Conservation (phyloP, 1,284 basidiomycete genomes). For the Exobasidium cylindrosporum region DNA sequence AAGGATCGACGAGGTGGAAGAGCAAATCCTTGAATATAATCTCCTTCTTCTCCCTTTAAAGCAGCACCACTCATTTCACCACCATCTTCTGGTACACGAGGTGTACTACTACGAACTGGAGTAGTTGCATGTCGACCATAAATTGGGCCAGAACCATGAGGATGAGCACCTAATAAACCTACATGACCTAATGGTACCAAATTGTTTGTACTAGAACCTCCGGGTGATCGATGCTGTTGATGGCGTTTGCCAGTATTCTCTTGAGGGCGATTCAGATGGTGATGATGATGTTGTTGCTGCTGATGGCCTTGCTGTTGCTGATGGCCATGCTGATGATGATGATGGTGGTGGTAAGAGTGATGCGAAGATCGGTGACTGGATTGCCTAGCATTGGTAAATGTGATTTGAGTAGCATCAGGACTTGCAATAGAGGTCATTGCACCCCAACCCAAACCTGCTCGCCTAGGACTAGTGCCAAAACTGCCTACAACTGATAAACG, state of each 20-base stretch:
- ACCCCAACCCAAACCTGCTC: constrained; percentile 42
- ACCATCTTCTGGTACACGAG: constrained; percentile 44
- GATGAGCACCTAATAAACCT: constrained; percentile 25
- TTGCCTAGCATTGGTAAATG: not conserved
- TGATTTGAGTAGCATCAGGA: constrained; percentile 20
- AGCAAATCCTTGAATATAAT: constrained; percentile 7
- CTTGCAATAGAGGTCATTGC: constrained; percentile 36
- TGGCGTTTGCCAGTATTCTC: no score
- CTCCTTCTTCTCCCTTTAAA: constrained; percentile 18
- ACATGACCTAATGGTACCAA: constrained; percentile 16
- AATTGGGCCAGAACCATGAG: constrained; percentile 16
- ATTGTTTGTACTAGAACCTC: not conserved
- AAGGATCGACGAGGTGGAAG: constrained; percentile 6
- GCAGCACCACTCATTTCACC: constrained; percentile 38
- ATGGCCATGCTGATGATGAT: constrained; percentile 18
- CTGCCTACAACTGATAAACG: constrained; percentile 21
- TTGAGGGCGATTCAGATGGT: no score
- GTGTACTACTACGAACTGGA: constrained; percentile 33
- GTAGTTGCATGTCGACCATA: constrained; percentile 29
- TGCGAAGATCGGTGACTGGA: not conserved
- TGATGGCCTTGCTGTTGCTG: constrained; percentile 15
- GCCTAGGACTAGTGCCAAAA: constrained; percentile 37
- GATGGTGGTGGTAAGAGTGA: constrained; percentile 13
- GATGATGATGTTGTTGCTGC: constrained; percentile 19
- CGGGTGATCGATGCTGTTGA: not conserved